Evolutionary conservation across 2,329 filamentous ascomycete genomes (phyloP).

Genomic region (Magnaporthiopsis poae): DNA sequence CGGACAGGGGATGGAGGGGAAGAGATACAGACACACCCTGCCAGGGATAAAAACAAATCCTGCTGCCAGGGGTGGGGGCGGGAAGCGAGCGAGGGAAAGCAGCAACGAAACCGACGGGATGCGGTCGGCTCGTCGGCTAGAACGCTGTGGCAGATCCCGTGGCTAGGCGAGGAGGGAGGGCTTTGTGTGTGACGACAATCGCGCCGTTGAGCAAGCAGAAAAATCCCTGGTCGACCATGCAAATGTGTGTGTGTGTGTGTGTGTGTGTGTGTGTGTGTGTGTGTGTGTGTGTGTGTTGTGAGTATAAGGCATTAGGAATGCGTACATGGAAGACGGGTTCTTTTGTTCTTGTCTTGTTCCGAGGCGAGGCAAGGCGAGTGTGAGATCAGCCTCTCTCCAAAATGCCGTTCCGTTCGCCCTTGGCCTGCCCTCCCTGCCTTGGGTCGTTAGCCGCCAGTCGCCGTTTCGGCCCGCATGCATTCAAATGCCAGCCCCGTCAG

Average conservation of each 20-base stretch:
- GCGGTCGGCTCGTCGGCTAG: background rate
- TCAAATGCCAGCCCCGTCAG: no score
- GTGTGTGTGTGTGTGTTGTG: no score
- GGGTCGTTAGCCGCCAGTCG: no score
- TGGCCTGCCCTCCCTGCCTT: background rate
- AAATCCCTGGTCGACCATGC: background rate
- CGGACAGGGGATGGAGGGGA: background rate
- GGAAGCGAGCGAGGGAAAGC: background rate
- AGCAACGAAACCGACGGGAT: background rate
- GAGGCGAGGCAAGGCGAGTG: background rate
- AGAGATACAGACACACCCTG: no score
- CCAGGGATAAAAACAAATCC: background rate
- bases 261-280: no score
- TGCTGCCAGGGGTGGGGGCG: background rate
- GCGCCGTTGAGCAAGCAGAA: background rate
- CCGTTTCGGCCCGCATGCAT: no score
- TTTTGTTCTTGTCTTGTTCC: background rate
- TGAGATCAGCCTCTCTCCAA: background rate
- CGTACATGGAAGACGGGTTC: background rate
- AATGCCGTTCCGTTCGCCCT: background rate
- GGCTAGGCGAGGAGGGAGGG: background rate
- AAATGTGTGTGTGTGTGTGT: no score
- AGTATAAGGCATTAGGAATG: background rate
- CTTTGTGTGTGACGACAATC: background rate
- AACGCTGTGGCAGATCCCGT: background rate